phyloP scores from a whole-genome alignment of 768 basidiomycete species.

The Mrakia hoshinonis region DNA sequence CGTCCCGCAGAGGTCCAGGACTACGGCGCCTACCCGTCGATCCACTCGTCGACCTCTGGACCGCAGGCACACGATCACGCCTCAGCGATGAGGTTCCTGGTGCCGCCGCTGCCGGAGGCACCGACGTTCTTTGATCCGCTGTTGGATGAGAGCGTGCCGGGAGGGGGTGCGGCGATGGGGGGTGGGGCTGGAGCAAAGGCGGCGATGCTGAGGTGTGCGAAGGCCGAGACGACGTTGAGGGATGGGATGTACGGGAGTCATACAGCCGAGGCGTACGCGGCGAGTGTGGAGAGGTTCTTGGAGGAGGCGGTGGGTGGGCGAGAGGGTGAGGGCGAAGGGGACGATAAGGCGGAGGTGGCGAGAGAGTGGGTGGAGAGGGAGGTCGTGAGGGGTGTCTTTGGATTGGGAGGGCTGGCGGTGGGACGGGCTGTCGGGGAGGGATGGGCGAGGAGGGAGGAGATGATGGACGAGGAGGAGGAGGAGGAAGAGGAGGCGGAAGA shows the following conservation, averaged over 20 bases:
- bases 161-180: too few relatives aligned
- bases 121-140: constrained; percentile 13
- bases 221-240: constrained; percentile 4
- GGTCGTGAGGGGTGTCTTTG: constrained; percentile 8
- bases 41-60: background rate
- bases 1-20: background rate
- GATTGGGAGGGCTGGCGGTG: background rate
- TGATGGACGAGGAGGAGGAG: background rate
- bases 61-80: background rate
- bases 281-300: constrained; percentile 20
- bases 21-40: background rate
- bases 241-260: constrained; percentile 20
- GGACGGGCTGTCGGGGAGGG: constrained; percentile 1
- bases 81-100: background rate
- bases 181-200: background rate
- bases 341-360: background rate
- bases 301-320: background rate
- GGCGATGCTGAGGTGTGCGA: background rate
- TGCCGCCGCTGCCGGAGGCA: background rate
- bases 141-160: background rate
- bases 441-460: background rate
- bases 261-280: constrained; percentile 19
- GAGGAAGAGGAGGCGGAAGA: background rate
- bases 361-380: constrained; percentile 15
- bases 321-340: background rate